Evolutionary conservation across 495 filamentous ascomycete species (phyloP), one percentile per base, ranked within the genome.

Genomic region (Sphaerosporella brunnea): DNA sequence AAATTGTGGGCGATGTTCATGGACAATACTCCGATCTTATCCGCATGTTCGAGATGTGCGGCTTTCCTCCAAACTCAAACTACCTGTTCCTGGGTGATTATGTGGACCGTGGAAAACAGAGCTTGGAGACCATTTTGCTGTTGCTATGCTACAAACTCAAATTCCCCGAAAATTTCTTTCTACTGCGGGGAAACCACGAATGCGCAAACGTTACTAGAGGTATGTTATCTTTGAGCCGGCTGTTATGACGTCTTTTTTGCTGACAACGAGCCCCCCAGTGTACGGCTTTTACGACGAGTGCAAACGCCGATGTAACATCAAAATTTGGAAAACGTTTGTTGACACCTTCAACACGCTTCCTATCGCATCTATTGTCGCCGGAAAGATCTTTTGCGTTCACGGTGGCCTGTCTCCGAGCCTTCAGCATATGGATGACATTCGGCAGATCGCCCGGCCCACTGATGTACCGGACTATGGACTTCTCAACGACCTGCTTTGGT

Each of bases 201-300:
- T 95, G 92, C 65, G 90, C 92, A 59, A 99, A 96, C 56, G 92
- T 99, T 30, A 99, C 90, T 15, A 74, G 90, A 58, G 58, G 58
- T 57, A 35, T 47, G 44, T 47, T 35, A 9, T 36, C 11, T 35
- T 23, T n/a, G 9, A 19, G 28, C 7, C 28, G 13, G 37, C 21
- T 36, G 16, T n/a, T n/a, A 23, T 46, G 8, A 41, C 30, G 45
- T 36, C 18, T 16, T 43, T 24, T 24, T 34, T 18, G 24, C 43
- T 46, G 43, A 36, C 25, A 35, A 20, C 16, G 36, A 39, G 8
- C n/a, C n/a, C n/a, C 30, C 8, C 50, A 30, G 90, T 99, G 16
- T 99, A 99, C 63, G 90, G 90, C 7, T 99, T 99, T 64, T 99
- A 99, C 68, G 90, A 99, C 59, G 90, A 99, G 57, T 99, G 90